Conservation (phyloP, 345 rosid genomes). For the Eucalyptus pauciflora region DNA sequence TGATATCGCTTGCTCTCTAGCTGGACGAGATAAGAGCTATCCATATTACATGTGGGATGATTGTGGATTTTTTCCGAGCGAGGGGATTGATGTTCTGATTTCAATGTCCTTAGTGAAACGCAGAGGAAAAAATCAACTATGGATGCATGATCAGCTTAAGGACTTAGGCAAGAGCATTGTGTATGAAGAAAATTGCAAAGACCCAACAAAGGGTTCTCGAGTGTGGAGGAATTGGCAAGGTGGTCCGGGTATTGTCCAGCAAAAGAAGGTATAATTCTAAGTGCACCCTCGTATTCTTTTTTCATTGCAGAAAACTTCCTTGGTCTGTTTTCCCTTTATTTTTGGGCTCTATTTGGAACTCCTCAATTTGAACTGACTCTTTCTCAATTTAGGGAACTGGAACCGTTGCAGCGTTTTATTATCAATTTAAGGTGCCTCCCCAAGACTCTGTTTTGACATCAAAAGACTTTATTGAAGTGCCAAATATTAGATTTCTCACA, state of each 20-base stretch:
- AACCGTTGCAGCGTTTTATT: fast-evolving
- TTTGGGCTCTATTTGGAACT: not conserved
- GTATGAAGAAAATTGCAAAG: not conserved
- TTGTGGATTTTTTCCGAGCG: not conserved
- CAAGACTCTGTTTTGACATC: no score
- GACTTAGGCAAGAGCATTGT: not conserved
- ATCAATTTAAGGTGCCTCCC: fast-evolving
- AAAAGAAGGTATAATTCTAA: not conserved
- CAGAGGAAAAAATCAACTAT: fast-evolving
- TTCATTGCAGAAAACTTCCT: not conserved
- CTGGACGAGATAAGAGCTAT: not conserved
- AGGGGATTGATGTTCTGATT: not conserved
- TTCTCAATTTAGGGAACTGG: no score
- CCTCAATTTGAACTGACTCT: not conserved
- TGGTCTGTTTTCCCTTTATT: not conserved
- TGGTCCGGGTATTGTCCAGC: fast-evolving
- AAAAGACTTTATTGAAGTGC: no score
- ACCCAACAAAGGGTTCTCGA: not conserved
- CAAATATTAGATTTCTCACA: no score
- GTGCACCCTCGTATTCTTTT: not conserved
- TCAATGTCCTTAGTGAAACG: not conserved
- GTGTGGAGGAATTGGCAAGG: fast-evolving
- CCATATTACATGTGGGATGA: not conserved
- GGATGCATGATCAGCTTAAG: not conserved
- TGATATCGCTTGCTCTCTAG: not conserved